Percentiles rank a stretch among this genome's conserved stretches.
These are phyloP conservation scores for Podaxis pistillaris DNA, from an alignment of 768 basidiomycete species.

Conservation along the genomic window DNA sequence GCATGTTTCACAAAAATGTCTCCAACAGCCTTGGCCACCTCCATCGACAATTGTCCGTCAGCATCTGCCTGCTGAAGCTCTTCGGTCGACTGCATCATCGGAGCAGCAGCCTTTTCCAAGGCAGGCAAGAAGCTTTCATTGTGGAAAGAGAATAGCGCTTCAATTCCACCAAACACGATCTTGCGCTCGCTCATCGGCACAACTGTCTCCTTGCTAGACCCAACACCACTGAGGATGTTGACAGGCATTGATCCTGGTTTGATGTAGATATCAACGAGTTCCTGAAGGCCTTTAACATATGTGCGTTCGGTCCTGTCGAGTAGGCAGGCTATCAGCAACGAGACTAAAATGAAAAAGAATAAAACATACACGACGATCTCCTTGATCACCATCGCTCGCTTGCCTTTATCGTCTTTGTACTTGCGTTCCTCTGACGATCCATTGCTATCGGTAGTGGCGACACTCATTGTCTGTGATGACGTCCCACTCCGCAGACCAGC, in stretches of 20 bases:
- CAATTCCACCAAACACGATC: slow-evolving; percentile 89
- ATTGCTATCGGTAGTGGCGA: slow-evolving; percentile 72
- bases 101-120: slow-evolving; percentile 73
- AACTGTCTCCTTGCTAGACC: slow-evolving; percentile 77
- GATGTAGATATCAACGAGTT: slow-evolving; percentile 94
- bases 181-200: slow-evolving; percentile 85
- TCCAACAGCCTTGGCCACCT: slow-evolving; percentile 79
- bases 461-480: slow-evolving; percentile 66
- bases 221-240: slow-evolving; percentile 66
- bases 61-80: slow-evolving; percentile 53
- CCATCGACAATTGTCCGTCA: slow-evolving; percentile 71
- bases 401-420: slow-evolving; percentile 87
- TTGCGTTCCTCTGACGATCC: slow-evolving; percentile 80
- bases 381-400: slow-evolving; percentile 78
- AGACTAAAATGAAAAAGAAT: slow-evolving; percentile 2
- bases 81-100: slow-evolving; percentile 52
- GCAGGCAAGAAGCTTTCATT: slow-evolving; percentile 90
- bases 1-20: slow-evolving; percentile 91
- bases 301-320: slow-evolving; percentile 82
- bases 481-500: slow-evolving; percentile 57
- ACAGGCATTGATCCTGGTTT: slow-evolving; percentile 74
- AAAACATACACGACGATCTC: slow-evolving; percentile 86
- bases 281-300: slow-evolving; percentile 91
- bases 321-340: slow-evolving; percentile 10
- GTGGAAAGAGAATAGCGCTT: slow-evolving; percentile 90